Conservation (phyloP, 306 rosid genomes). For the Aeschynomene evenia region DNA sequence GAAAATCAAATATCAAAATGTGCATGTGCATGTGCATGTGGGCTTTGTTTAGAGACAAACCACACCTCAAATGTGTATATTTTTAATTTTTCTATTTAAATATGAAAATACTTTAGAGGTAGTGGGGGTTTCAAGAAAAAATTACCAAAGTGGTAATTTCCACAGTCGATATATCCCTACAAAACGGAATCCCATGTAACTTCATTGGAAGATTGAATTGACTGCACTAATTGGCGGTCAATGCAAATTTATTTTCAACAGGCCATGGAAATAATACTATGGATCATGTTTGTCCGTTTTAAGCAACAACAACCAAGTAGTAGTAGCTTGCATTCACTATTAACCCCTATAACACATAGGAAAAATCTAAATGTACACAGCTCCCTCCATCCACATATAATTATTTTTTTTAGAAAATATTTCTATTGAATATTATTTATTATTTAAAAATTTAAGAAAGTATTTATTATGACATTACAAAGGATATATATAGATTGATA, state of each 20-base stretch:
- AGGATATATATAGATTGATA: no score
- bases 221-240: conserved; percentile 7
- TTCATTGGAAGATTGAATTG: conserved; percentile 4
- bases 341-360: no score
- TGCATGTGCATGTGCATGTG: no score
- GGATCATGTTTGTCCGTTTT: background rate
- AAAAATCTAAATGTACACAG: no score
- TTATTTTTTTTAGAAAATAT: no score
- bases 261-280: background rate
- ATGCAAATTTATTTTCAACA: background rate
- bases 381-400: no score
- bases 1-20: no score
- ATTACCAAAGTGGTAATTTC: background rate
- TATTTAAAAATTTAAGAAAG: no score
- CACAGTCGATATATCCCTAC: conserved; percentile 4
- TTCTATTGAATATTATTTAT: no score
- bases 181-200: conserved; percentile 13
- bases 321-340: no score
- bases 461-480: no score
- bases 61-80: background rate
- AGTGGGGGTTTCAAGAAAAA: background rate
- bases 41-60: no score
- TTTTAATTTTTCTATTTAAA: background rate
- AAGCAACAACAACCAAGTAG: background rate
- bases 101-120: background rate